Evolutionary conservation across 371 early-diverging fungal genomes (phyloP).

Genomic region (Mucor velutinosus): DNA sequence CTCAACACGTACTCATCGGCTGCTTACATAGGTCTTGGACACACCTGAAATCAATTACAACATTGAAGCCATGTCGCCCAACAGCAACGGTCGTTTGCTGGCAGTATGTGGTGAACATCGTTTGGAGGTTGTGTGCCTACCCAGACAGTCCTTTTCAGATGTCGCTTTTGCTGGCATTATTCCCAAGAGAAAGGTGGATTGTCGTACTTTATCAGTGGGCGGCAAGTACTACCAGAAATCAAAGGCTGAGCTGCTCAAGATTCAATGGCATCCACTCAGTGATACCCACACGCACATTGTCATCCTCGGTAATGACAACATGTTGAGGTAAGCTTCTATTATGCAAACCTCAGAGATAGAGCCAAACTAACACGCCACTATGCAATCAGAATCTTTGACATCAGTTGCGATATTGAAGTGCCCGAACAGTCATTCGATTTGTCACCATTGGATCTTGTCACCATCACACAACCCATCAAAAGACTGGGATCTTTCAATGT

Average conservation of each 20-base stretch:
- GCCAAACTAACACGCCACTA: background rate
- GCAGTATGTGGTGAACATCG: conserved; percentile 31
- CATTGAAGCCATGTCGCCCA: conserved; percentile 32
- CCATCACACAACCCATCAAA: background rate
- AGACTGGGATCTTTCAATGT: conserved; percentile 24
- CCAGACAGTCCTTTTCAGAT: conserved; percentile 19
- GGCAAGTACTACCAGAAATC: conserved; percentile 10
- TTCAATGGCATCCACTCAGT: conserved; percentile 52
- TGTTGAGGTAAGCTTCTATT: conserved; percentile 29
- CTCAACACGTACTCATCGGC: background rate
- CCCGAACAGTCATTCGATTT: conserved; percentile 51
- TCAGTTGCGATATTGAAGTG: conserved; percentile 36
- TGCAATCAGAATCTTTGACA: conserved; percentile 44
- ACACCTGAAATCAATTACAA: conserved; percentile 43
- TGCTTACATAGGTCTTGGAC: conserved; percentile 34
- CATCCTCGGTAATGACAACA: conserved; percentile 35
- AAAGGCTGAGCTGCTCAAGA: conserved; percentile 29
- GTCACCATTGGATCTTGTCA: conserved; percentile 24
- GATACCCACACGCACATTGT: conserved; percentile 44
- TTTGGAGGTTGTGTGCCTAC: conserved; percentile 37
- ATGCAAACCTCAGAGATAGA: background rate
- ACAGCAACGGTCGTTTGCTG: conserved; percentile 36
- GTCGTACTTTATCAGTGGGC: conserved; percentile 35
- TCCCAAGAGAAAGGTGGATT: conserved; percentile 20
- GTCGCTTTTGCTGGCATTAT: conserved; percentile 1